Conservation (phyloP, 495 filamentous ascomycete genomes). For the Podospora tetraspora region DNA sequence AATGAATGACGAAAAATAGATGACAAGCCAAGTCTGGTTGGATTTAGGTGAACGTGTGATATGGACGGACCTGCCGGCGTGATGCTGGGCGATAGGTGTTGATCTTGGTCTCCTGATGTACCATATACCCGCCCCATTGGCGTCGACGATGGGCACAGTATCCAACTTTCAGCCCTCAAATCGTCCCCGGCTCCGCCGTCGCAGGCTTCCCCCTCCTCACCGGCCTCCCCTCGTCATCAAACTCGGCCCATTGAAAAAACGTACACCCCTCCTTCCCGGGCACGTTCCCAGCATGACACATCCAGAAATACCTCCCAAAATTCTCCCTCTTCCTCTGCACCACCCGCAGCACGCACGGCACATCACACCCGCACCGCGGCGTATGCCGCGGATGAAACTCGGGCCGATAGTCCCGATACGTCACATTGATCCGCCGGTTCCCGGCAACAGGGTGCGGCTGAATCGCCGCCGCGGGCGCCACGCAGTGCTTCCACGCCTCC, state of each 20-base stretch:
- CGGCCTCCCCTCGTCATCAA: constrained; percentile 81
- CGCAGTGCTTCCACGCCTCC: constrained; percentile 74
- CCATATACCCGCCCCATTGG: background rate
- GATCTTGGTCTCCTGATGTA: background rate
- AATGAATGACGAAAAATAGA: background rate
- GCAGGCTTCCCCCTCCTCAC: background rate
- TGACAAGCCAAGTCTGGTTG: background rate
- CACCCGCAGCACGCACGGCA: constrained; percentile 69
- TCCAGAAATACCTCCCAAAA: constrained; percentile 85
- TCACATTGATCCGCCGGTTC: constrained; percentile 81
- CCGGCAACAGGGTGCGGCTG: constrained; percentile 78
- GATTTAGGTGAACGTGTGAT: background rate
- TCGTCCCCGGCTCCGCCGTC: background rate
- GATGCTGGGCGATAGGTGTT: background rate
- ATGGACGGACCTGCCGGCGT: background rate
- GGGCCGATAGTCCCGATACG: constrained; percentile 80
- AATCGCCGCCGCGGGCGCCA: constrained; percentile 66
- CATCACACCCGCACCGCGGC: constrained; percentile 58
- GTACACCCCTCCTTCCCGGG: constrained; percentile 71
- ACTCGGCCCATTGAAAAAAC: constrained; percentile 86
- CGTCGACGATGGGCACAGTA: background rate
- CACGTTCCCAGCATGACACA: constrained; percentile 74
- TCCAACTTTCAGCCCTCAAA: background rate
- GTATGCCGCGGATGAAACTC: constrained; percentile 67
- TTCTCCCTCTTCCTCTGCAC: constrained; percentile 71